phyloP scores from a whole-genome alignment of 1,284 basidiomycete genomes.

The Ustilago shanxiensis region DNA sequence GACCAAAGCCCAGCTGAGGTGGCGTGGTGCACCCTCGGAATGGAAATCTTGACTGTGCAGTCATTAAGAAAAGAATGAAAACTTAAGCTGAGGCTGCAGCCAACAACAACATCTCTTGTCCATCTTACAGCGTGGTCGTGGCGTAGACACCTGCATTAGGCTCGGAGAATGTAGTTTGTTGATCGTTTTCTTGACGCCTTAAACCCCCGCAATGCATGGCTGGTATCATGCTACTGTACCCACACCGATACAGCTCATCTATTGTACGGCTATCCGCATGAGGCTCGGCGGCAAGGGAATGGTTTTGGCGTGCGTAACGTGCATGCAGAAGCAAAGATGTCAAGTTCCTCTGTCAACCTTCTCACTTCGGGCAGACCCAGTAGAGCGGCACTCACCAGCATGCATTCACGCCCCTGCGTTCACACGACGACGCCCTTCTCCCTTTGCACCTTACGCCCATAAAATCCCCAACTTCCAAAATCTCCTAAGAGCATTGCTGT shows the following conservation, averaged over 20 bases:
- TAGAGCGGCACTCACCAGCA: background rate
- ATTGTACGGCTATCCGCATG: background rate
- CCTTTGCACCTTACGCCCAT: background rate
- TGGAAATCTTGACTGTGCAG: background rate
- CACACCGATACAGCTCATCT: background rate
- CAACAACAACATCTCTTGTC: too few relatives aligned
- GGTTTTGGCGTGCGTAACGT: background rate
- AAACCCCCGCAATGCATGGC: background rate
- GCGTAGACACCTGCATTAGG: constrained; percentile 3
- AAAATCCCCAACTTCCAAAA: background rate
- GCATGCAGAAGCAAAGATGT: background rate
- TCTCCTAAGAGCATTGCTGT: background rate
- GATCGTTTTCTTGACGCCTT: background rate
- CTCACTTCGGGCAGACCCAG: background rate
- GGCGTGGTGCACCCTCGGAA: background rate
- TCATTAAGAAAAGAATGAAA: background rate
- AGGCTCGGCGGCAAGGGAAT: background rate
- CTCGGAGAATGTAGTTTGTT: background rate
- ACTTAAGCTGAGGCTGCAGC: background rate
- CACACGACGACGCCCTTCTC: background rate
- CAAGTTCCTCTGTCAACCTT: background rate
- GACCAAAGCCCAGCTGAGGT: background rate
- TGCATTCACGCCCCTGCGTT: background rate
- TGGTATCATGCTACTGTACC: constrained; percentile 3
- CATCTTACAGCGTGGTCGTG: background rate